Evolutionary conservation across 495 filamentous ascomycete genomes (phyloP).

Genomic region (Geopyxis carbonaria): DNA sequence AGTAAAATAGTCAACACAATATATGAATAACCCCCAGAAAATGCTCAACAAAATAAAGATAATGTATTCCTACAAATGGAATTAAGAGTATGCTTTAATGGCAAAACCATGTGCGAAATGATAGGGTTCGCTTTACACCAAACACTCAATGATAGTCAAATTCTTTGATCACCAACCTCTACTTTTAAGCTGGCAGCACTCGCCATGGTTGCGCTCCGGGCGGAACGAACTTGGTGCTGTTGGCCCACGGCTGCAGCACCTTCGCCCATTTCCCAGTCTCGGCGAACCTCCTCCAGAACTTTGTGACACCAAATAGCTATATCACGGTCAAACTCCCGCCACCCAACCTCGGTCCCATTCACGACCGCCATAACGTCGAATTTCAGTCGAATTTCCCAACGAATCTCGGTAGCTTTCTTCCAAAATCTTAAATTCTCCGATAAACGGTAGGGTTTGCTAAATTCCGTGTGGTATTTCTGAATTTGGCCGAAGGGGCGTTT

Average conservation of each 20-base stretch:
- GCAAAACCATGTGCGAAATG: too few species aligned
- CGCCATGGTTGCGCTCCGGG: slow-evolving; percentile 20
- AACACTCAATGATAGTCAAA: too few species aligned
- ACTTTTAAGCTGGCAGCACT: slow-evolving; percentile 23
- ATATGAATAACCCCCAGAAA: too few species aligned
- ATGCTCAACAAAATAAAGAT: too few species aligned
- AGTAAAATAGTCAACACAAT: too few species aligned
- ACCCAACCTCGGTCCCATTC: slow-evolving; percentile 30
- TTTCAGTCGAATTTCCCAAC: slow-evolving; percentile 78
- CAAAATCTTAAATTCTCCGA: slow-evolving; percentile 91
- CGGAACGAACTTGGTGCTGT: slow-evolving; percentile 21
- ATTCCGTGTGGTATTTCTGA: slow-evolving; percentile 69
- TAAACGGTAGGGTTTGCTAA: slow-evolving; percentile 79
- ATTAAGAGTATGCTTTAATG: too few species aligned
- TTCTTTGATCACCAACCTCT: slow-evolving; percentile 13
- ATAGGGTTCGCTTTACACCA: too few species aligned
- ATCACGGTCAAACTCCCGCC: slow-evolving; percentile 19
- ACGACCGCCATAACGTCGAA: slow-evolving; percentile 79
- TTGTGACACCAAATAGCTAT: slow-evolving; percentile 19
- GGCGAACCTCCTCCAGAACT: slow-evolving; percentile 22
- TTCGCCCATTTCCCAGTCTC: slow-evolving; percentile 23
- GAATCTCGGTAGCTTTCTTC: slow-evolving; percentile 85
- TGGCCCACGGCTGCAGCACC: slow-evolving; percentile 15
- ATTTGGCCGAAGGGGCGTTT: slow-evolving; percentile 82
- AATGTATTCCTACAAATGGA: too few species aligned